phyloP scores from a whole-genome alignment of 306 rosid genomes.

The peach (Prunus persica) region DNA sequence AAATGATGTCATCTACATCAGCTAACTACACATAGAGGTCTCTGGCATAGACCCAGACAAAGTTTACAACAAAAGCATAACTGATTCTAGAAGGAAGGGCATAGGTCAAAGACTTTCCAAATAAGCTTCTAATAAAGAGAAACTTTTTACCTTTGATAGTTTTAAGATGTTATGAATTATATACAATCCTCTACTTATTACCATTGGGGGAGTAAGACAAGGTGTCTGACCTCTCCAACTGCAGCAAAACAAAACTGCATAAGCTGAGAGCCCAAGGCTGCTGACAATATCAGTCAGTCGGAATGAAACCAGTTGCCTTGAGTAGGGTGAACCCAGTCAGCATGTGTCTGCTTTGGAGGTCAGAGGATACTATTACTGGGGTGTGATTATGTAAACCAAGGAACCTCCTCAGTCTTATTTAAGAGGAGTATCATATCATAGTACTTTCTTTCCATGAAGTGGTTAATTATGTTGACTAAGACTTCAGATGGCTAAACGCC shows the following conservation, averaged over 20 bases:
- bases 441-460: background rate
- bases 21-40: background rate
- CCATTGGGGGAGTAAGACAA: background rate
- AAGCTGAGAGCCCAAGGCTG: background rate
- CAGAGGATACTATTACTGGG: background rate
- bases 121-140: background rate
- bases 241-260: background rate
- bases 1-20: background rate
- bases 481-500: background rate
- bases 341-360: background rate
- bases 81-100: background rate
- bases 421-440: background rate
- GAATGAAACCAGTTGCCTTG: background rate
- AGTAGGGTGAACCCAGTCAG: background rate
- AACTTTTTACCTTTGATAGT: background rate
- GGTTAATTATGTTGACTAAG: background rate
- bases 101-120: background rate
- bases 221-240: background rate
- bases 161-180: background rate
- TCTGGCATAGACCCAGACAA: background rate
- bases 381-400: background rate
- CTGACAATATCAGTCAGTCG: background rate
- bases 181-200: background rate
- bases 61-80: background rate
- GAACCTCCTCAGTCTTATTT: background rate